These are phyloP conservation scores for Hypoxylon perforatum DNA, from an alignment of 495 filamentous ascomycete species.

Conservation along the genomic window DNA sequence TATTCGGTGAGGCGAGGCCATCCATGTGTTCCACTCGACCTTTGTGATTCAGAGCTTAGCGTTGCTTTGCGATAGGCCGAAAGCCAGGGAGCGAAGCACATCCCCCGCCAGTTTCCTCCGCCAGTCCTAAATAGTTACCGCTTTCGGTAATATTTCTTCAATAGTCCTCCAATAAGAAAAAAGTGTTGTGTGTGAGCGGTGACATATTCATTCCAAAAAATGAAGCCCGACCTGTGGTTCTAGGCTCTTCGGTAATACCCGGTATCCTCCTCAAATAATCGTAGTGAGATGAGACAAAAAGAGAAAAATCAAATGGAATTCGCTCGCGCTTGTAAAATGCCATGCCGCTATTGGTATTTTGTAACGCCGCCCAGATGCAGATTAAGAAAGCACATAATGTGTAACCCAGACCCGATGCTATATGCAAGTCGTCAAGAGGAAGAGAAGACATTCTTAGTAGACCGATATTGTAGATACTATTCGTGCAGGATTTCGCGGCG, in stretches of 20 bases:
- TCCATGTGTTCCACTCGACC: conserved; percentile 38
- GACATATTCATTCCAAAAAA: conserved; percentile 32
- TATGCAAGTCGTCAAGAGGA: conserved; percentile 40
- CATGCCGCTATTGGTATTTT: conserved; percentile 54
- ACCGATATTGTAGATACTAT: conserved; percentile 62
- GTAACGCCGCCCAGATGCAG: conserved; percentile 59
- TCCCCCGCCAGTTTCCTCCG: conserved; percentile 18
- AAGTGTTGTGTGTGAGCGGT: conserved; percentile 42
- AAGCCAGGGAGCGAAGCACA: conserved; percentile 44
- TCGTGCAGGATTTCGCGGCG: conserved; percentile 57
- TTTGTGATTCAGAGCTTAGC: conserved; percentile 29
- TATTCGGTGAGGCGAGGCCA: conserved; percentile 37
- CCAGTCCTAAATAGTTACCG: conserved; percentile 39
- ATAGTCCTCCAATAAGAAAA: conserved; percentile 45
- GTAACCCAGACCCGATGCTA: conserved; percentile 35
- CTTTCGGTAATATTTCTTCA: conserved; percentile 39
- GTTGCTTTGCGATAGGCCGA: conserved; percentile 25
- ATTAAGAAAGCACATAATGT: conserved; percentile 46
- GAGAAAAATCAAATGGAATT: conserved; percentile 43
- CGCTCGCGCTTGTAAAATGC: conserved; percentile 47
- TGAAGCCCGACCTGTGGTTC: conserved; percentile 22
- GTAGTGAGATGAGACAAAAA: conserved; percentile 30
- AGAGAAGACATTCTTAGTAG: conserved; percentile 53
- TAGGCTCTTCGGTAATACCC: conserved; percentile 34
- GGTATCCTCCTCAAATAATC: conserved; percentile 23